Conservation (phyloP, 1,284 basidiomycete genomes). For the Boletus albobrunnescens region DNA sequence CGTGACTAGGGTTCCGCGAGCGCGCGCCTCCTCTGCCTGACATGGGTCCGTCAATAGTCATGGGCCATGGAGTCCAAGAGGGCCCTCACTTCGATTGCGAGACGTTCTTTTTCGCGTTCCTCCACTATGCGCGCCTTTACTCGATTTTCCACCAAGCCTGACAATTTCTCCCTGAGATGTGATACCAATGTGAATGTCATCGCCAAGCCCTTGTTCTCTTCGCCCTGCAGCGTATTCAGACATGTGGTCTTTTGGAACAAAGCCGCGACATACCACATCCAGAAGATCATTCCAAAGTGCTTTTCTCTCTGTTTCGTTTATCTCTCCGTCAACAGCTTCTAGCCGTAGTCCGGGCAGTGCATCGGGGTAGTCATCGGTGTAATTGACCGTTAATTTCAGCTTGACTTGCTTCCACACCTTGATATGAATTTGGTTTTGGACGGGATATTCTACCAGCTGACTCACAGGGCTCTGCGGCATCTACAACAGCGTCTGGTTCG, state of each 20-base stretch:
- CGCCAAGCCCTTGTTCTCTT: slow-evolving; percentile 92
- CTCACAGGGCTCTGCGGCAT: slow-evolving; percentile 59
- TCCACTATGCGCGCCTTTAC: slow-evolving; percentile 55
- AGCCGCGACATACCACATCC: slow-evolving; percentile 51
- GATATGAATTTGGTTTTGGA: slow-evolving; percentile 19
- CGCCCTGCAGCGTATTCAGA: slow-evolving; percentile 51
- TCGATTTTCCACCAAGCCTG: slow-evolving; percentile 58
- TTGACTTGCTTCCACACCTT: slow-evolving; percentile 55
- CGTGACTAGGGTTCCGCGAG: slow-evolving; percentile 88
- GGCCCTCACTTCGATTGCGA: slow-evolving; percentile 66
- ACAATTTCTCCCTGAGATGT: slow-evolving; percentile 79
- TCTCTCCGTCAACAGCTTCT: slow-evolving; percentile 63
- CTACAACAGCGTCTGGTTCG: slow-evolving; percentile 78
- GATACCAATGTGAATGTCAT: slow-evolving; percentile 96
- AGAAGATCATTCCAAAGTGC: slow-evolving; percentile 58
- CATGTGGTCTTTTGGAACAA: background rate
- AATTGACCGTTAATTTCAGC: slow-evolving; percentile 67
- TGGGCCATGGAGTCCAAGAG: background rate
- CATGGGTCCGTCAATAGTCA: slow-evolving; percentile 1
- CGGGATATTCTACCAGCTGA: slow-evolving; percentile 16
- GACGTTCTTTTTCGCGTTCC: slow-evolving; percentile 68
- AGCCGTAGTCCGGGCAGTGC: slow-evolving; percentile 73
- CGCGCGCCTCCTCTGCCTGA: slow-evolving; percentile 85
- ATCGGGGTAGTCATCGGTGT: slow-evolving; percentile 71
- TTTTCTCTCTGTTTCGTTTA: slow-evolving; percentile 57